Evolutionary conservation across 23 red algal genomes (phyloP).

Genomic region (Chondrus crispus): DNA sequence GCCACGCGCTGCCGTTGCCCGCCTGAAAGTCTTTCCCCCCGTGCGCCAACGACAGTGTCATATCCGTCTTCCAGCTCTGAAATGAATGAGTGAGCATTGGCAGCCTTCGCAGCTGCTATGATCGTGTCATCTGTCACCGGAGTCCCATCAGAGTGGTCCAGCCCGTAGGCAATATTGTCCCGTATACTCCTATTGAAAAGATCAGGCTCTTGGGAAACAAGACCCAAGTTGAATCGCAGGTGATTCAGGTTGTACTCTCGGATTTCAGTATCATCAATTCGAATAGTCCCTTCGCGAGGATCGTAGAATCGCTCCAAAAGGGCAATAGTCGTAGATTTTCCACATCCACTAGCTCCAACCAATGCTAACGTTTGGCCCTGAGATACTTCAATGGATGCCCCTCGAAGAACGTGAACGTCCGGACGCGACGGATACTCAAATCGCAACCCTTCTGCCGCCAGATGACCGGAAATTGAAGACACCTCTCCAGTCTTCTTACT

Average conservation of each 20-base stretch:
- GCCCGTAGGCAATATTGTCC: constrained; percentile 92
- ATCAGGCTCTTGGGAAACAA: constrained; percentile 92
- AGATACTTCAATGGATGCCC: constrained; percentile 59
- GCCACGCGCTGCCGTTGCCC: constrained; percentile 93
- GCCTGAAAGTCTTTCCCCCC: constrained; percentile 71
- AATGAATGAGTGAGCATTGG: constrained; percentile 93
- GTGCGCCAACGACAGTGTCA: constrained; percentile 79
- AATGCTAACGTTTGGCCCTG: constrained; percentile 90
- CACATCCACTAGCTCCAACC: constrained; percentile 87
- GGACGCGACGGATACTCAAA: constrained; percentile 90
- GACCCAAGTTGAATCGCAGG: constrained; percentile 61
- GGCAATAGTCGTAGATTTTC: constrained; percentile 80
- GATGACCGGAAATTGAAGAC: constrained; percentile 19
- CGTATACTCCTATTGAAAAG: constrained; percentile 77
- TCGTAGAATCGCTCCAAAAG: constrained; percentile 97
- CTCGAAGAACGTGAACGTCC: constrained; percentile 79
- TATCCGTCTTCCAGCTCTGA: constrained; percentile 85
- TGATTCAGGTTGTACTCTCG: constrained; percentile 54
- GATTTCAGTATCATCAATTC: constrained; percentile 65
- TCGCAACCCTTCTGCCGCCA: constrained; percentile 51
- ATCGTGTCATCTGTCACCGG: constrained; percentile 68
- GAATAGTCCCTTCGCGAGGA: constrained; percentile 40
- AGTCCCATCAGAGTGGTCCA: constrained; percentile 64
- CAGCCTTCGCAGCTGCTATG: constrained; percentile 39
- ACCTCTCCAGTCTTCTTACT: neutral